Evolutionary conservation across 176 grass and related monocot species (phyloP), one percentile per base, ranked within the genome.

Genomic region (Hsuehochloa calcarea): DNA sequence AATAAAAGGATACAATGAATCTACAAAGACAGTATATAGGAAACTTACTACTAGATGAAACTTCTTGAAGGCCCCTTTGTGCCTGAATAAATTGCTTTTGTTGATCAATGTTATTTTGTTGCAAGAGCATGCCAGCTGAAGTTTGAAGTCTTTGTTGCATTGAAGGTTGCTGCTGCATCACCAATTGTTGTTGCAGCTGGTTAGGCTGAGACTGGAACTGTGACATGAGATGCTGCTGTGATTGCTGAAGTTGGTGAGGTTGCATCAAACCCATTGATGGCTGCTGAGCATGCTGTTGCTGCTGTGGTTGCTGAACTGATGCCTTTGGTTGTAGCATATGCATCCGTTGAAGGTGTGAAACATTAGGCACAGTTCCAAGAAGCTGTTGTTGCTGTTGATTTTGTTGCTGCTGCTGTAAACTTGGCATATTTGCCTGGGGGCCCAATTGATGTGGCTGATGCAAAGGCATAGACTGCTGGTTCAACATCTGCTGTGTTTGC

Each of bases 11-110:
- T 52, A 77, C 10, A 41, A 3, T 81, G 45, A 38, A 44, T 56
- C 55, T 66, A 70, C 45, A 79, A 65, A 72, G 50, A 45, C 25
- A 26, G 44, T 46, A 77, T 59, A 80, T 50, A 47, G 17, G 70
- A 60, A 86, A 82, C 91, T 92, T 95, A 94, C 96, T 90, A 72
- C 93, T 98, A 81, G 96, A 95, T 58, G 96, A 94, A 75, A 93
- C 93, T 77, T 98, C 93, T 85, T 85, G 92, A 81, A 85, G 85
- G 23, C 70, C 87, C 72, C 89, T 88, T 52, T 70, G 88, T 56
- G 87, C 56, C 67, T 92, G 89, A 55, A 94, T 78, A 69, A 94
- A 94, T 87, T 92, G 93, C 75, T 96, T 93, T 74, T 91, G 90
- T 65, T 92, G 92, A 27, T 94, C 89, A 85, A 61, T 92, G 35